Percentiles rank a stretch among this genome's conserved stretches.
Conservation (phyloP, 768 basidiomycete species). For the Leucogyrophana mollusca region DNA sequence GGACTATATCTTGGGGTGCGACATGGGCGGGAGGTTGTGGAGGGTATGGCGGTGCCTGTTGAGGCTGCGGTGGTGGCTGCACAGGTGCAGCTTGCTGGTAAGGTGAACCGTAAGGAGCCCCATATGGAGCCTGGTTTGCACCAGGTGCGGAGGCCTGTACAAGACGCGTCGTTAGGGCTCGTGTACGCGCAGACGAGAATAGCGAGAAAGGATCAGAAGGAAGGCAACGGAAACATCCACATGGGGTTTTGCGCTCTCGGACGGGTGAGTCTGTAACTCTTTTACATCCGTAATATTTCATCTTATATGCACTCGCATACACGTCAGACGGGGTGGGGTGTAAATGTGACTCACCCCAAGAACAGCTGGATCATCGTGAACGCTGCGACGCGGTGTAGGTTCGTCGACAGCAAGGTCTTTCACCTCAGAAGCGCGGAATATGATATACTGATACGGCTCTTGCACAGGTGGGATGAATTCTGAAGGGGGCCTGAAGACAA, state of each 20-base stretch:
- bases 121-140: conserved; percentile 26
- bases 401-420: conserved; percentile 88
- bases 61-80: conserved; percentile 31
- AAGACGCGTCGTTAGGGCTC: conserved; percentile 11
- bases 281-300: conserved; percentile 49
- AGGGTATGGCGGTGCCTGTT: conserved; percentile 24
- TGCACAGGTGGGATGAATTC: conserved; percentile 84
- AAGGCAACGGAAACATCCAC: conserved; percentile 64
- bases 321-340: too few relatives aligned
- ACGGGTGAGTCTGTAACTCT: conserved; percentile 32
- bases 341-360: conserved; percentile 58
- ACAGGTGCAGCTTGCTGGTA: conserved; percentile 30
- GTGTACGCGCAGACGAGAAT: too few relatives aligned
- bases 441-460: conserved; percentile 86
- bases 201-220: conserved; percentile 50
- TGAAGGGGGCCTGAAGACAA: conserved; percentile 51
- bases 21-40: conserved; percentile 21
- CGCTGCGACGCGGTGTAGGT: conserved; percentile 52
- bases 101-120: conserved; percentile 25
- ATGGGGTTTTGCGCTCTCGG: conserved; percentile 45
- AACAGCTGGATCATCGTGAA: conserved; percentile 84
- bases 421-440: conserved; percentile 88
- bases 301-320: conserved; percentile 21
- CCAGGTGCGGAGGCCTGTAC: conserved; percentile 50
- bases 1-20: conserved; percentile 21